Base-by-base conservation (phyloP, 164 flowering plant species). In the Vitis rupestris region DNA sequence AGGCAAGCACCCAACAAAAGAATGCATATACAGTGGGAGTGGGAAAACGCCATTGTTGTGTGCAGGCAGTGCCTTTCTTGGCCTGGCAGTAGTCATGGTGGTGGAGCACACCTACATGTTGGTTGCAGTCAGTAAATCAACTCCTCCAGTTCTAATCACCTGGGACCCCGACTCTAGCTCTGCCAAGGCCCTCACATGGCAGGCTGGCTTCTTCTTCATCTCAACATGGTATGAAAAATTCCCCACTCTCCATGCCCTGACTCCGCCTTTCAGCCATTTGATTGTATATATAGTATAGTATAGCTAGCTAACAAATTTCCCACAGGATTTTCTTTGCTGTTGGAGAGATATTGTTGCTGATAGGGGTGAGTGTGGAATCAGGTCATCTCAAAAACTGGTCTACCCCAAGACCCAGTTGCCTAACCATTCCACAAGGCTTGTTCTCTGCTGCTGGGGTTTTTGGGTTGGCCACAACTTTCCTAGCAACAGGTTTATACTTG, bases 341-440 rank as follows among this genome's bases (percentile, higher is more conserved):
- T 14, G 94, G 76, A 10, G 97, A 92, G 75, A 86, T 94, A 8
- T 74, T 92, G 44, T 56, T 94, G 78, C 68, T 92, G 78, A 83
- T 89, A 0, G 97, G 92, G 9, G 69, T 92, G 11, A 88, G 90
- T 16, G 87, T 88, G n/a, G 98, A 94, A 70, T 90, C 98, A 8
- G 93, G 94, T 3, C 98, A 94, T 72, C 70, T 90, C 3, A 87
- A 56, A 8, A 75, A 85, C 7, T 90, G 97, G 97, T 59, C 69
- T 2, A 74, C 63, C 11, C 87, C 93, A 4, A 83, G 82, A 70
- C 61, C 80, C 1, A 80, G 69, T 68, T 94, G 98, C 77, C 82
- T 92, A 1, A 72, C 80, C 3, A 48, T 82, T 31, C 71, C 75
- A 53, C 75, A 81, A 73, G 98, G 98, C 49, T 48, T 92, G 64